A percentile compares a stretch with the other conserved stretches of the same genome.
These are phyloP conservation scores for Emmonsiellopsis sp. DNA, from an alignment of 2,329 filamentous ascomycete genomes.

Conservation along the genomic window DNA sequence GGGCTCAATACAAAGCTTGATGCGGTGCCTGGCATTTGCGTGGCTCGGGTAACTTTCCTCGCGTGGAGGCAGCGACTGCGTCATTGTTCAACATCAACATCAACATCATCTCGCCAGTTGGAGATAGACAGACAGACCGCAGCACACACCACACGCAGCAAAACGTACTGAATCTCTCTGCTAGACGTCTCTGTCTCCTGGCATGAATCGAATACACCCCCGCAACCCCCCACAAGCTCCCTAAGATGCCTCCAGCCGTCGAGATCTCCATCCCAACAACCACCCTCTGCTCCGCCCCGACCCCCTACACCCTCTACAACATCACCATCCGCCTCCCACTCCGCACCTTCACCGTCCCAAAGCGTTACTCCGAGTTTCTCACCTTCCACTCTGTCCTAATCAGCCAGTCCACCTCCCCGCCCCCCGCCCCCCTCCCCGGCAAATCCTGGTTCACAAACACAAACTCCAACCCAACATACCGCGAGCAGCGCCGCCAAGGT, in stretches of 20 bases:
- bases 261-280: conserved; percentile 37
- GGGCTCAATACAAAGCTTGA: no score
- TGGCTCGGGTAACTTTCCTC: background rate
- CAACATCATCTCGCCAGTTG: no score
- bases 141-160: no score
- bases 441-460: conserved; percentile 55
- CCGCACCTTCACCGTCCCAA: conserved; percentile 48
- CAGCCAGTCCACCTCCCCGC: conserved; percentile 40
- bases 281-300: conserved; percentile 29
- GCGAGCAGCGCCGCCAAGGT: conserved; percentile 47
- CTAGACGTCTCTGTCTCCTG: no score
- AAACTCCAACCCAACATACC: conserved; percentile 44
- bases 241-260: conserved; percentile 22
- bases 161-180: no score
- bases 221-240: background rate
- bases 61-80: background rate
- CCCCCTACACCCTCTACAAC: conserved; percentile 50
- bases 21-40: background rate
- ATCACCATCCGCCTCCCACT: conserved; percentile 53
- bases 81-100: background rate
- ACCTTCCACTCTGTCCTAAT: conserved; percentile 44
- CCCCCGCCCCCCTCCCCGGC: conserved; percentile 45
- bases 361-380: conserved; percentile 57
- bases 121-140: no score
- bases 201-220: background rate